phyloP scores from a whole-genome alignment of 2,329 filamentous ascomycete species.

The Fusarium metavorans region DNA sequence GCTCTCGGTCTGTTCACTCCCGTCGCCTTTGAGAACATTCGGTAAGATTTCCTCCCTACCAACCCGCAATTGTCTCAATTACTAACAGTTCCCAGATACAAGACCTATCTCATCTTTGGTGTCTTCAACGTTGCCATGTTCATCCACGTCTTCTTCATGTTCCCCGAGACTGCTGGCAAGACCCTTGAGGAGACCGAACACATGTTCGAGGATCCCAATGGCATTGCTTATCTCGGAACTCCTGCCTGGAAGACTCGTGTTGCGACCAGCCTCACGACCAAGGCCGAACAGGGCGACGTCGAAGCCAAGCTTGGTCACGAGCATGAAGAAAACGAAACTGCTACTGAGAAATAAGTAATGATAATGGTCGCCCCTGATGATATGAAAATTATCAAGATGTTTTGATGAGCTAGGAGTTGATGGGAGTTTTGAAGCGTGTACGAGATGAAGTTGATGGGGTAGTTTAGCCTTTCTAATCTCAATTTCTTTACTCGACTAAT shows the following conservation, averaged over 20 bases:
- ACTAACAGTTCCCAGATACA: constrained; percentile 12
- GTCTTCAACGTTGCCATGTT: constrained; percentile 39
- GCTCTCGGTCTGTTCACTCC: constrained; percentile 51
- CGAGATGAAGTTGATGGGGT: neutral
- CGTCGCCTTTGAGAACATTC: constrained; percentile 43
- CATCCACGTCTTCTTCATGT: constrained; percentile 55
- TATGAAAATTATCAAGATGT: neutral
- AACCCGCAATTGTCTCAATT: neutral
- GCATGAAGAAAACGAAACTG: constrained; percentile 5
- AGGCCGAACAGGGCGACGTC: constrained; percentile 35
- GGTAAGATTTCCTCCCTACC: neutral
- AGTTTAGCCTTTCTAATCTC: neutral
- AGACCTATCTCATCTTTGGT: constrained; percentile 36
- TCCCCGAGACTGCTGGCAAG: constrained; percentile 60
- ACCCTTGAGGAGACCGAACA: constrained; percentile 73
- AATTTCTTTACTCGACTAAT: no score
- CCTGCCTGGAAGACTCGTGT: constrained; percentile 39
- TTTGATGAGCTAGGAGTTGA: neutral
- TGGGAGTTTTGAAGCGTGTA: neutral
- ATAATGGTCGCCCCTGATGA: neutral
- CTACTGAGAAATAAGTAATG: constrained; percentile 10
- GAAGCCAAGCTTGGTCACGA: constrained; percentile 31
- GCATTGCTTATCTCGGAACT: constrained; percentile 35
- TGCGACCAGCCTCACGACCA: constrained; percentile 12
- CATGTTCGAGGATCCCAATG: constrained; percentile 45